phyloP scores from a whole-genome alignment of 768 basidiomycete genomes.

The Termitomyces sp. region DNA sequence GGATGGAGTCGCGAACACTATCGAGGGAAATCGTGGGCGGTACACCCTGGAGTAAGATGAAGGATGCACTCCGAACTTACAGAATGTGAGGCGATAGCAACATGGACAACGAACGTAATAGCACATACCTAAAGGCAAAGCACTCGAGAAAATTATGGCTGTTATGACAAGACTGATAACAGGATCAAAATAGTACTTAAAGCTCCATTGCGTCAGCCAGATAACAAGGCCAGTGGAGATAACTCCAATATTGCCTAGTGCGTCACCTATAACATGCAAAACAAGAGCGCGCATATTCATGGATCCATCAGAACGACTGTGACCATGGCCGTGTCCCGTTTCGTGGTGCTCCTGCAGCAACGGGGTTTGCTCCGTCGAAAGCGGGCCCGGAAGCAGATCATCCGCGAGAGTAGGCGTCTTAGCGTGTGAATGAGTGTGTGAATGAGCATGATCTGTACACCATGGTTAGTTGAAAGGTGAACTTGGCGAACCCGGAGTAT shows the following conservation, averaged over 20 bases:
- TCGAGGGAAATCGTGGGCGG: slow-evolving; percentile 48
- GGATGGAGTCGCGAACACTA: slow-evolving; percentile 46
- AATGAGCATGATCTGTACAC: slow-evolving; percentile 55
- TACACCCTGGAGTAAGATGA: slow-evolving; percentile 64
- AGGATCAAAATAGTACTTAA: slow-evolving; percentile 92
- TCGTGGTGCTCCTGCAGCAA: slow-evolving; percentile 30
- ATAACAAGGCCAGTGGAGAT: slow-evolving; percentile 94
- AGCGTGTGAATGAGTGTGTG: slow-evolving; percentile 21
- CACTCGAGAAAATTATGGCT: slow-evolving; percentile 58
- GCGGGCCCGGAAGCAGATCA: background rate
- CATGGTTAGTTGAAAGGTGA: background rate
- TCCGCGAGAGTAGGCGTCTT: slow-evolving; percentile 14
- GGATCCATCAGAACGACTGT: slow-evolving; percentile 32
- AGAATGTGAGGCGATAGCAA: slow-evolving; percentile 24
- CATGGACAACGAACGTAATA: background rate
- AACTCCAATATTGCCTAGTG: slow-evolving; percentile 96
- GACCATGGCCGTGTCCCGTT: background rate
- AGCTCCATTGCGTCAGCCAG: slow-evolving; percentile 81
- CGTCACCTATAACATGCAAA: slow-evolving; percentile 94
- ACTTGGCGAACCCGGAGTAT: slow-evolving; percentile 29
- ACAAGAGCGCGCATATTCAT: slow-evolving; percentile 87
- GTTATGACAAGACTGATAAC: slow-evolving; percentile 92
- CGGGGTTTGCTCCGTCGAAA: slow-evolving; percentile 41
- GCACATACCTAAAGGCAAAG: slow-evolving; percentile 45
- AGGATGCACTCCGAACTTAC: slow-evolving; percentile 47